Percentiles rank a stretch among this genome's conserved stretches.
These are phyloP conservation scores for Penicillium sclerotiorum DNA, from an alignment of 2,329 filamentous ascomycete species.

Conservation along the genomic window DNA sequence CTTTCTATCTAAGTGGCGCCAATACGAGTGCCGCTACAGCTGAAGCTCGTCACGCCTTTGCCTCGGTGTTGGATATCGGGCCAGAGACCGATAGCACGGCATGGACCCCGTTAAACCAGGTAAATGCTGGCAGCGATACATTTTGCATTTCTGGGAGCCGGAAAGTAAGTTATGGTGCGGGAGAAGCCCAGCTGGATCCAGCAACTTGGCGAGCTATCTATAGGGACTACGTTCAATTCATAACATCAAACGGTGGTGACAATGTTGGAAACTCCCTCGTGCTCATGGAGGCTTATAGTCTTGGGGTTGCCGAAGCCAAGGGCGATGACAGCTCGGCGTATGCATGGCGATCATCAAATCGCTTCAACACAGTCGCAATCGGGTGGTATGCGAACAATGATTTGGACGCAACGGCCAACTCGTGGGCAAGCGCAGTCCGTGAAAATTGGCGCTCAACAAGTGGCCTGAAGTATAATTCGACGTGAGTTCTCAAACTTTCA, in stretches of 20 bases:
- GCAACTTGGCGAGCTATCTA: background rate
- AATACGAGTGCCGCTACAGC: background rate
- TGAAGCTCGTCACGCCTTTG: background rate
- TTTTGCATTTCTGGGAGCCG: background rate
- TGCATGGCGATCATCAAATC: background rate
- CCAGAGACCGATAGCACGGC: background rate
- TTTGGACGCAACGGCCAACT: background rate
- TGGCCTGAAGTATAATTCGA: background rate
- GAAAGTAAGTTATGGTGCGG: background rate
- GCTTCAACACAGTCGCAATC: background rate
- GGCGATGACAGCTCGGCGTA: background rate
- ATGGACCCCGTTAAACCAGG: background rate
- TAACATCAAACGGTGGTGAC: background rate
- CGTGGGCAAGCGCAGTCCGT: background rate
- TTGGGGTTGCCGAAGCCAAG: background rate
- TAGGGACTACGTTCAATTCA: background rate
- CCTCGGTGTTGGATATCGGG: background rate
- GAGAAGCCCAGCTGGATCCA: background rate
- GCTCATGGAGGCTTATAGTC: background rate
- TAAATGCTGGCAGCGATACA: background rate
- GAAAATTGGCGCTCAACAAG: background rate
- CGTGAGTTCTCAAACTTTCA: background rate
- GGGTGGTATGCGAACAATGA: background rate
- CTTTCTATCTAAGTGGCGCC: background rate
- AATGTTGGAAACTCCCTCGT: background rate